Conservation (phyloP, 768 basidiomycete genomes). For the Termitomyces sp. region DNA sequence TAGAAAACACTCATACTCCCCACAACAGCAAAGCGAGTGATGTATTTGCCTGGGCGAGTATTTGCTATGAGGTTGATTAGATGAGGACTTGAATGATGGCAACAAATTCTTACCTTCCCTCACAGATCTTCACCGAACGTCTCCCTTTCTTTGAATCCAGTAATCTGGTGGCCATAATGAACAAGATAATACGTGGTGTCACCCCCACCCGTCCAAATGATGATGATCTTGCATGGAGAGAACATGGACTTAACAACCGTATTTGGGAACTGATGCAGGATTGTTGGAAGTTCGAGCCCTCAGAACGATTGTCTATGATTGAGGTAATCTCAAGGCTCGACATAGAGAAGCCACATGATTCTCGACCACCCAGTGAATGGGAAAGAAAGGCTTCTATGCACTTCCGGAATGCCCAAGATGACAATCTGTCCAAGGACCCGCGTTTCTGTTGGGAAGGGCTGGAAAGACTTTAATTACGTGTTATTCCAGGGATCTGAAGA, state of each 20-base stretch:
- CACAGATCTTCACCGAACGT: no score
- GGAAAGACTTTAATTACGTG: not conserved
- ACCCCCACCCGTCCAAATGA: not conserved
- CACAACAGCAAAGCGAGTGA: no score
- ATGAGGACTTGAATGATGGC: no score
- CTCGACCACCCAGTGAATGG: not conserved
- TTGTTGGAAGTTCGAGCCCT: not conserved
- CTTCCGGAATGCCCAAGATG: conserved; percentile 3
- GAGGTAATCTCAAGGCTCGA: conserved; percentile 1
- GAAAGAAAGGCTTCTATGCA: not conserved
- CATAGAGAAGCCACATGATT: not conserved
- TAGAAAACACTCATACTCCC: not conserved
- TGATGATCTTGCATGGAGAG: no score
- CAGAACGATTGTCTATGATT: not conserved
- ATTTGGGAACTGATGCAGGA: not conserved
- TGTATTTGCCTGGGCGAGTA: no score
- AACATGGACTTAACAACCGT: not conserved
- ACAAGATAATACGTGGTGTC: not conserved
- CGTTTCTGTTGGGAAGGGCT: not conserved
- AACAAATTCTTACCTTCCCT: no score
- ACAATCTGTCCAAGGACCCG: not conserved
- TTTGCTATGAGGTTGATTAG: no score
- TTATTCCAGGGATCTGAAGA: not conserved
- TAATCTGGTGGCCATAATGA: not conserved
- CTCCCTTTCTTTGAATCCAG: not conserved